These are phyloP conservation scores for Thielaviopsis punctulata DNA, from an alignment of 2,329 filamentous ascomycete species.

Conservation along the genomic window DNA sequence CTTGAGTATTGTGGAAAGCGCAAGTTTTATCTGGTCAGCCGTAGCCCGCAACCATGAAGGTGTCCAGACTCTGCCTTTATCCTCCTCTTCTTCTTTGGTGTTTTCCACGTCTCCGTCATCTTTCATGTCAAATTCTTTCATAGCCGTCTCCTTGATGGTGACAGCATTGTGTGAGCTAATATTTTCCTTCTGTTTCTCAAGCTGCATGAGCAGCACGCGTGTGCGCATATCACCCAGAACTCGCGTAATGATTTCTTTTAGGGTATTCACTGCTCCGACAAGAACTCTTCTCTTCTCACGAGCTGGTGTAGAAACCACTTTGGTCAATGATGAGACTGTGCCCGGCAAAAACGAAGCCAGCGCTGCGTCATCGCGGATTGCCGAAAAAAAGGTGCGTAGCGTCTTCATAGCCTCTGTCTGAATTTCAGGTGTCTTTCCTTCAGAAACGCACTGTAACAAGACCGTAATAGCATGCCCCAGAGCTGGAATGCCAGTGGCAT, in stretches of 20 bases:
- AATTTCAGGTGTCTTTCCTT: conserved; percentile 46
- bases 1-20: conserved; percentile 60
- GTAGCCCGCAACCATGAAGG: conserved; percentile 65
- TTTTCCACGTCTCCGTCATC: not conserved
- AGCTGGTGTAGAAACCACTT: conserved; percentile 51
- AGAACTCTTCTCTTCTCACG: conserved; percentile 42
- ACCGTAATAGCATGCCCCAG: conserved; percentile 71
- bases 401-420: conserved; percentile 53
- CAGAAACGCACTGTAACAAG: conserved; percentile 54
- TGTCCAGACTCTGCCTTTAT: conserved; percentile 25
- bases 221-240: conserved; percentile 42
- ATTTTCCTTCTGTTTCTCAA: conserved; percentile 14
- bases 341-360: conserved; percentile 78
- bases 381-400: conserved; percentile 41
- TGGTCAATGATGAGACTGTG: conserved; percentile 66
- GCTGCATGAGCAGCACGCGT: conserved; percentile 26
- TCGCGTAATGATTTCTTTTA: conserved; percentile 36
- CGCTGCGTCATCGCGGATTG: conserved; percentile 54
- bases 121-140: not conserved
- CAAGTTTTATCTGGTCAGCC: conserved; percentile 63
- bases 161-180: not conserved
- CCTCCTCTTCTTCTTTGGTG: conserved; percentile 13
- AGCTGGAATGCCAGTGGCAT: conserved; percentile 50
- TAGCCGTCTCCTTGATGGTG: not conserved
- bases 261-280: conserved; percentile 38